These are phyloP conservation scores for Trichoderma lentiforme DNA, from an alignment of 2,329 filamentous ascomycete species.

Conservation along the genomic window DNA sequence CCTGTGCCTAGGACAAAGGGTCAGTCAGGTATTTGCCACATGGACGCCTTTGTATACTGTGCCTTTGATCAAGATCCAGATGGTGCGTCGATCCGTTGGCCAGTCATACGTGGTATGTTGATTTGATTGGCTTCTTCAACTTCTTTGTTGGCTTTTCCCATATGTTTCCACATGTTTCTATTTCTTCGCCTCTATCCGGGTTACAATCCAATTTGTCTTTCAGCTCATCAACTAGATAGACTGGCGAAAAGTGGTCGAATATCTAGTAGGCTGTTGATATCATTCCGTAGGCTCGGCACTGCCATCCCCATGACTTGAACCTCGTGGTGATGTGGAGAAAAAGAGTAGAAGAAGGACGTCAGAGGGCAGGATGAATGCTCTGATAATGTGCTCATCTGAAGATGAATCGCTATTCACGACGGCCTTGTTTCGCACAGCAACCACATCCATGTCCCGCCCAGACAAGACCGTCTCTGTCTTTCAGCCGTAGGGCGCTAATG, in stretches of 20 bases:
- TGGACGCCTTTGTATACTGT: background rate
- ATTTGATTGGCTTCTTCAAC: background rate
- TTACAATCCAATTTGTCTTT: background rate
- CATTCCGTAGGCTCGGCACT: background rate
- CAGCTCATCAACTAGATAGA: background rate
- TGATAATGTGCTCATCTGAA: background rate
- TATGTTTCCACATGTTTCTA: background rate
- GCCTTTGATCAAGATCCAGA: background rate
- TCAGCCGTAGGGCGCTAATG: conserved; percentile 8
- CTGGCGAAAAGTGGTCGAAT: background rate
- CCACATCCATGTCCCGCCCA: background rate
- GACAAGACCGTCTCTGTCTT: background rate
- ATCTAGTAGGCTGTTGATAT: background rate
- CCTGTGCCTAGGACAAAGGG: background rate
- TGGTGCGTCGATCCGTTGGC: background rate
- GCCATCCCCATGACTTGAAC: background rate
- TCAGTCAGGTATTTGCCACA: background rate
- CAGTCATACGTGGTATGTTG: background rate
- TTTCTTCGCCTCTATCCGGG: background rate
- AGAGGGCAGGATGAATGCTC: background rate
- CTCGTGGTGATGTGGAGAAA: background rate
- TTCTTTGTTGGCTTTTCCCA: background rate
- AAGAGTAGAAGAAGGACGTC: background rate
- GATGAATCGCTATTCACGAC: background rate
- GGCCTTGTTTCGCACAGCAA: background rate